Percentiles rank a stretch among this genome's conserved stretches.
These are phyloP conservation scores for Cinnamomum micranthum DNA, from an alignment of 164 flowering plant genomes.

Conservation along the genomic window DNA sequence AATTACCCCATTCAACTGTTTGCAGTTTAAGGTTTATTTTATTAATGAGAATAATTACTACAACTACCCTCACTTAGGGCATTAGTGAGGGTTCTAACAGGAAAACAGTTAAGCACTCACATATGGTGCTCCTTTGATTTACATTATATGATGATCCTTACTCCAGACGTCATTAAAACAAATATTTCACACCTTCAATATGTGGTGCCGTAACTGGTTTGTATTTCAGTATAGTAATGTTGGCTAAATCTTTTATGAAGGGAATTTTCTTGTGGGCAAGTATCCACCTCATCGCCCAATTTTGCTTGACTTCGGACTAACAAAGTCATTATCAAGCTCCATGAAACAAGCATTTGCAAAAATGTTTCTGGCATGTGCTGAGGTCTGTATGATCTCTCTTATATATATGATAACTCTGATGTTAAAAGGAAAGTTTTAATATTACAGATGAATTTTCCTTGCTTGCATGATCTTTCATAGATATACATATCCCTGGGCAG, in stretches of 20 bases:
- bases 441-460: background rate
- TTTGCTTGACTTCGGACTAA: slow-evolving; percentile 94
- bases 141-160: too few relatives aligned
- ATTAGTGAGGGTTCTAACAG: too few relatives aligned
- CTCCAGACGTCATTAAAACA: too few relatives aligned
- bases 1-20: too few relatives aligned
- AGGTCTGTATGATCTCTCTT: slow-evolving; percentile 44
- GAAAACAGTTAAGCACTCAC: too few relatives aligned
- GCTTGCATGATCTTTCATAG: background rate
- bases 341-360: slow-evolving; percentile 87
- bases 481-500: background rate
- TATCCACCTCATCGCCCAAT: slow-evolving; percentile 86
- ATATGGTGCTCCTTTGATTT: too few relatives aligned
- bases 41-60: too few relatives aligned
- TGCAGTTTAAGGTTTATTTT: too few relatives aligned
- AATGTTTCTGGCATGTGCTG: slow-evolving; percentile 94
- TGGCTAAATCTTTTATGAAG: slow-evolving; percentile 27
- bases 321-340: slow-evolving; percentile 65
- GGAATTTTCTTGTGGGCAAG: slow-evolving; percentile 96
- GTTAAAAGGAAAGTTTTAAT: background rate
- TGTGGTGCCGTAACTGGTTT: background rate
- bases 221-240: background rate
- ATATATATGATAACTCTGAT: too few relatives aligned
- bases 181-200: background rate
- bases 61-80: too few relatives aligned